These are phyloP conservation scores for Nemania sp. DNA, from an alignment of 2,329 filamentous ascomycete genomes.

Conservation along the genomic window DNA sequence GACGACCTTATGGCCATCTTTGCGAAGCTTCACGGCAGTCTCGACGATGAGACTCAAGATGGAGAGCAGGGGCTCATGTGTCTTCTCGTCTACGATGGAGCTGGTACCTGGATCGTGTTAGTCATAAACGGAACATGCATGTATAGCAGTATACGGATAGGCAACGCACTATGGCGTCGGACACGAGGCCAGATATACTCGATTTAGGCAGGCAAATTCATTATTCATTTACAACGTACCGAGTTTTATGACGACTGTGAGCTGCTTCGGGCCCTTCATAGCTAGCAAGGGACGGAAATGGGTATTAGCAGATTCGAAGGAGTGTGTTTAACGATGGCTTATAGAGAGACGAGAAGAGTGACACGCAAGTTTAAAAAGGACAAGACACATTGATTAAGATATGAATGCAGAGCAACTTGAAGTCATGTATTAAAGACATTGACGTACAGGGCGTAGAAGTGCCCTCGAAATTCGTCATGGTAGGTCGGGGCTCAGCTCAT, in stretches of 20 bases:
- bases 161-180: not conserved
- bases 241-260: conserved; percentile 85
- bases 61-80: conserved; percentile 89
- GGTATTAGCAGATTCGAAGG: conserved; percentile 22
- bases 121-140: not conserved
- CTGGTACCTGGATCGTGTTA: conserved; percentile 72
- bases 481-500: conserved; percentile 27
- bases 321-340: not conserved
- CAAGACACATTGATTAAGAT: not conserved
- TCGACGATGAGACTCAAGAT: conserved; percentile 92
- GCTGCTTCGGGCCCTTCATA: conserved; percentile 68
- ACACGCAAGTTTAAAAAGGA: conserved; percentile 6
- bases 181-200: not conserved
- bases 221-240: conserved; percentile 59
- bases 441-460: conserved; percentile 38
- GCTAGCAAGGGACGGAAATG: conserved; percentile 45
- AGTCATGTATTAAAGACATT: conserved; percentile 17
- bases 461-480: conserved; percentile 36
- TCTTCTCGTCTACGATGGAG: conserved; percentile 97
- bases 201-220: too few relatives aligned
- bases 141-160: not conserved
- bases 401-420: not conserved
- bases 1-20: conserved; percentile 92
- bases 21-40: conserved; percentile 82
- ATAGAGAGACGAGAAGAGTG: not conserved